These are phyloP conservation scores for Beauveria bassiana DNA, from an alignment of 2,329 filamentous ascomycete species.

Conservation along the genomic window DNA sequence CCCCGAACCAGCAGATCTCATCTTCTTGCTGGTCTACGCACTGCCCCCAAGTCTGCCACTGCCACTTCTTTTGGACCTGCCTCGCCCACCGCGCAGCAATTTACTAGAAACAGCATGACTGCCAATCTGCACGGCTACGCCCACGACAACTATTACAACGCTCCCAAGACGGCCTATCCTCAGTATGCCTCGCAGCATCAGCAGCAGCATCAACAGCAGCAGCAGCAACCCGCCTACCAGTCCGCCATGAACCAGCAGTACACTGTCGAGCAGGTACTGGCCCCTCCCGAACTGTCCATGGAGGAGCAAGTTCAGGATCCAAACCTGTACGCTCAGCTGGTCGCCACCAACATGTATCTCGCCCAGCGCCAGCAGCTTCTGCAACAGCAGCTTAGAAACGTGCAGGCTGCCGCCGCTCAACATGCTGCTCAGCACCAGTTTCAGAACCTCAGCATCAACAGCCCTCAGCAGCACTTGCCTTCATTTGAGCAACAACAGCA, in stretches of 20 bases:
- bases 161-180: conserved; percentile 52
- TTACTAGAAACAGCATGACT: conserved; percentile 36
- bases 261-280: conserved; percentile 84
- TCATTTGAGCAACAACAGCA: conserved; percentile 23
- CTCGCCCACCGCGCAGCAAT: conserved; percentile 43
- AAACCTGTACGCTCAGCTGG: conserved; percentile 75
- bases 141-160: conserved; percentile 37
- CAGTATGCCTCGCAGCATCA: conserved; percentile 31
- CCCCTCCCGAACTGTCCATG: conserved; percentile 73
- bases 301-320: conserved; percentile 69
- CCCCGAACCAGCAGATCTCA: conserved; percentile 93
- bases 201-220: conserved; percentile 19
- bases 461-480: conserved; percentile 31
- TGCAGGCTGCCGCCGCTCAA: conserved; percentile 62
- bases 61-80: conserved; percentile 64
- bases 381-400: conserved; percentile 81
- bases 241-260: conserved; percentile 39
- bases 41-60: conserved; percentile 80
- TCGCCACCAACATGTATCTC: conserved; percentile 86
- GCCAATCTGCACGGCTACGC: conserved; percentile 36
- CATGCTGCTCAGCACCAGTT: conserved; percentile 52
- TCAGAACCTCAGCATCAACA: conserved; percentile 64
- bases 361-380: conserved; percentile 92
- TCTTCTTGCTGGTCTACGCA: conserved; percentile 84
- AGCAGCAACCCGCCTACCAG: conserved; percentile 21